Evolutionary conservation across 495 filamentous ascomycete genomes (phyloP).

Genomic region (Neurospora intermedia): DNA sequence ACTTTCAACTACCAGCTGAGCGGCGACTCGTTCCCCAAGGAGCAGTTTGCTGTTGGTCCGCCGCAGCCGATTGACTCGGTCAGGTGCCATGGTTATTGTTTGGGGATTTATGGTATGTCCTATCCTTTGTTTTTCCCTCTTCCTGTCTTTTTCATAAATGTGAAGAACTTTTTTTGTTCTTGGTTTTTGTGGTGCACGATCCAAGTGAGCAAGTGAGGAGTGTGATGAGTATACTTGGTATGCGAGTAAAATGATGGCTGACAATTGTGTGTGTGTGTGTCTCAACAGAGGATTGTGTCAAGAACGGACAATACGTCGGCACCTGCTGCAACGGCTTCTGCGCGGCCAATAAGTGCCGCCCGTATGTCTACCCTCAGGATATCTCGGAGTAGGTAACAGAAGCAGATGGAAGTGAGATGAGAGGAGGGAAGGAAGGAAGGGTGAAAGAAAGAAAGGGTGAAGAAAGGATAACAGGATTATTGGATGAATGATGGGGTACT

Average conservation of each 20-base stretch:
- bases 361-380: constrained; percentile 11
- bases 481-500: no score
- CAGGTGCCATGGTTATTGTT: constrained; percentile 18
- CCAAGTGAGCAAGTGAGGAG: background rate
- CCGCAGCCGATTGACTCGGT: constrained; percentile 18
- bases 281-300: constrained; percentile 11
- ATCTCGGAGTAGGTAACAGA: background rate
- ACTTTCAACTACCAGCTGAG: constrained; percentile 5
- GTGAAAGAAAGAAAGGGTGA: background rate
- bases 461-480: background rate
- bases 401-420: background rate
- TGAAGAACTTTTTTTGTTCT: no score
- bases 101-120: constrained; percentile 8
- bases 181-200: background rate
- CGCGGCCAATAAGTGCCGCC: constrained; percentile 21
- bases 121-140: no score
- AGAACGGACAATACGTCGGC: constrained; percentile 16
- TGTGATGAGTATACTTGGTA: background rate
- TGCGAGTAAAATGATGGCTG: background rate
- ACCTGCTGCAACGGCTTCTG: constrained; percentile 23
- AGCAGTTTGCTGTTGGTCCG: constrained; percentile 21
- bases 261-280: background rate
- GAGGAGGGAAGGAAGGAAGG: background rate
- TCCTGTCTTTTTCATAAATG: no score
- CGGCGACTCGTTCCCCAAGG: constrained; percentile 12